Conservation (phyloP, 2,329 filamentous ascomycete genomes). For the Fusarium liriodendri region DNA sequence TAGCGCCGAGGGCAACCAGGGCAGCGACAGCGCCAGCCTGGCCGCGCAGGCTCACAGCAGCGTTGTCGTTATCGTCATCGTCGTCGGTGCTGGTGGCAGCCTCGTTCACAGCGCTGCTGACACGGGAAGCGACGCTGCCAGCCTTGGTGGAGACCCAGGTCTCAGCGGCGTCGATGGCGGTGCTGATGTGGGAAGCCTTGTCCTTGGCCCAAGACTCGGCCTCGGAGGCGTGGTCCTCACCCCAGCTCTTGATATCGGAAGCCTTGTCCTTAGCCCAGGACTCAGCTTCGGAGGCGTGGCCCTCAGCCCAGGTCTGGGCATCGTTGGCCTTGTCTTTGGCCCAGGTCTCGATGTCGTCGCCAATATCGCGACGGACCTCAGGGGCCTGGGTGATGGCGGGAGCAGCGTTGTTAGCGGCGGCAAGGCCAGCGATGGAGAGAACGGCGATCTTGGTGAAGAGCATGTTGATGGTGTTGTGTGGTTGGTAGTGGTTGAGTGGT, state of each 20-base stretch:
- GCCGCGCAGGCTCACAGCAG: constrained; percentile 21
- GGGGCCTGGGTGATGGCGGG: constrained; percentile 28
- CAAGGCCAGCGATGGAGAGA: constrained; percentile 36
- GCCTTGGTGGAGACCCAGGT: constrained; percentile 13
- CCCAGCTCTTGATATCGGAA: constrained; percentile 4
- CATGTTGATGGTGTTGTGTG: constrained; percentile 27
- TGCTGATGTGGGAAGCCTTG: constrained; percentile 10
- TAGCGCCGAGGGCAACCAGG: constrained; percentile 38
- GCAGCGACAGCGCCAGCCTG: constrained; percentile 31
- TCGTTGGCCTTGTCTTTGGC: constrained; percentile 17
- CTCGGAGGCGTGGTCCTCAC: constrained; percentile 11
- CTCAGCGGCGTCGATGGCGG: constrained; percentile 10
- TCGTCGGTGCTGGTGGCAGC: constrained; percentile 20
- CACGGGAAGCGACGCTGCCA: constrained; percentile 14
- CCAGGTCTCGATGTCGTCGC: constrained; percentile 33
- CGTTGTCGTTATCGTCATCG: constrained; percentile 26
- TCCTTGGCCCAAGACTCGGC: constrained; percentile 5
- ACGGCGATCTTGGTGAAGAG: constrained; percentile 40
- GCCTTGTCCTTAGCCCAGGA: constrained; percentile 19
- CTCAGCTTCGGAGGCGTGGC: constrained; percentile 14
- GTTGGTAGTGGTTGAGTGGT: neutral
- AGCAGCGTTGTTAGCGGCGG: constrained; percentile 23
- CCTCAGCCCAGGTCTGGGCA: constrained; percentile 15
- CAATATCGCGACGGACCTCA: constrained; percentile 28
- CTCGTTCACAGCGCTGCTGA: constrained; percentile 18